phyloP scores from a whole-genome alignment of 2,329 filamentous ascomycete genomes.

The Aspergillus sp. region DNA sequence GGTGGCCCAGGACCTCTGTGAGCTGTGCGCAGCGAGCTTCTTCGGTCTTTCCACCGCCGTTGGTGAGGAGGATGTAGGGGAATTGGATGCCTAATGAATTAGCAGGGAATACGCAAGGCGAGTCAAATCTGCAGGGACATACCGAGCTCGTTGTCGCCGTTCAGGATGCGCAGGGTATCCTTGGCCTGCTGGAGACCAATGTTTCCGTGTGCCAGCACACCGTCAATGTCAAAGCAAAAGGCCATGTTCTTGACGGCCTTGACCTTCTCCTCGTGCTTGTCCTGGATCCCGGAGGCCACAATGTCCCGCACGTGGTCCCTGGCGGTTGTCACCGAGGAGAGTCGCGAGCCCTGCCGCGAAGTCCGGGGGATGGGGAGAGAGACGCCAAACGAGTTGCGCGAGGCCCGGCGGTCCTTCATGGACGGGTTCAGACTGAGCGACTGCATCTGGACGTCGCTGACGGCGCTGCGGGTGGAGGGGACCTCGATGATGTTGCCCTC shows the following conservation, averaged over 20 bases:
- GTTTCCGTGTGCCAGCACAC: slow-evolving; percentile 73
- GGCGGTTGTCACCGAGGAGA: too few relatives aligned
- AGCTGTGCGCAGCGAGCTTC: slow-evolving; percentile 65
- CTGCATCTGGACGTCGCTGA: too few relatives aligned
- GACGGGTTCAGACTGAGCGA: too few relatives aligned
- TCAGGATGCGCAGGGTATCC: slow-evolving; percentile 67
- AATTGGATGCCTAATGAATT: slow-evolving; percentile 60
- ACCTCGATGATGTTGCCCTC: too few relatives aligned
- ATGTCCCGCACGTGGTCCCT: slow-evolving; percentile 54
- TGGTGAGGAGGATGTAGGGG: slow-evolving; percentile 72
- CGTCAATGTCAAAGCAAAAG: slow-evolving; percentile 70
- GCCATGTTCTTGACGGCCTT: slow-evolving; percentile 74
- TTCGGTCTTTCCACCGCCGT: slow-evolving; percentile 72
- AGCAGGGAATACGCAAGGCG: too few relatives aligned
- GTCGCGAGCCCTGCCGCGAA: too few relatives aligned
- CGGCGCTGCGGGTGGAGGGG: too few relatives aligned
- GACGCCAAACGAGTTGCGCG: too few relatives aligned
- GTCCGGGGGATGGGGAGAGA: too few relatives aligned
- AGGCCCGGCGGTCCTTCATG: too few relatives aligned
- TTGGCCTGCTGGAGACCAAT: slow-evolving; percentile 67
- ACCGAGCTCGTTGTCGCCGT: slow-evolving; percentile 73
- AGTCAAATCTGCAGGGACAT: too few relatives aligned
- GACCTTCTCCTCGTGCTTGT: slow-evolving; percentile 65
- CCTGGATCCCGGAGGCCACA: slow-evolving; percentile 68
- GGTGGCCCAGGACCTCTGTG: slow-evolving; percentile 63